Evolutionary conservation across 176 grass and related monocot species (phyloP).

Genomic region (Themeda triandra): DNA sequence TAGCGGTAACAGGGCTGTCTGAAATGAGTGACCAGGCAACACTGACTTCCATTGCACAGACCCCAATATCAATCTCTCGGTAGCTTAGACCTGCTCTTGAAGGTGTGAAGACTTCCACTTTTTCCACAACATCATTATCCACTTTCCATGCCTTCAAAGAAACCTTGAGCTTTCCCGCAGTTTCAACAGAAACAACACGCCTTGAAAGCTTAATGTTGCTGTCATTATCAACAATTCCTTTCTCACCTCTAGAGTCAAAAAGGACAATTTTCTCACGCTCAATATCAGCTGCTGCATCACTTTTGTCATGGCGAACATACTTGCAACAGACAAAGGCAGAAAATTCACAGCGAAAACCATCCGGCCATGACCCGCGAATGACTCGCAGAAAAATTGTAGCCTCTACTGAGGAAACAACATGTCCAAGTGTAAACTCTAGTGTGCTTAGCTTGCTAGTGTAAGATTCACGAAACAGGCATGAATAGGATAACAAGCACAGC

Average conservation of each 20-base stretch:
- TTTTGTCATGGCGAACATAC: not conserved
- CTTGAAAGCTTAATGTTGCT: not conserved
- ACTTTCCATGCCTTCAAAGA: not conserved
- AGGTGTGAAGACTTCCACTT: not conserved
- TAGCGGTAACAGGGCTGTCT: not conserved
- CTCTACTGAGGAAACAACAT: not conserved
- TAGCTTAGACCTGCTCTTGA: not conserved
- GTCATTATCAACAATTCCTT: not conserved
- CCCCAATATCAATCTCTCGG: not conserved
- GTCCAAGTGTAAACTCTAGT: not conserved
- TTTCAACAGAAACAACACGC: not conserved
- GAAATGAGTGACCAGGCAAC: not conserved
- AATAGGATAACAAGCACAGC: too few relatives aligned
- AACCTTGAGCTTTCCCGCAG: not conserved
- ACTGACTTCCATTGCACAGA: not conserved
- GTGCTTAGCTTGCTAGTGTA: slow-evolving; percentile 23
- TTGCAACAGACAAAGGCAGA: not conserved
- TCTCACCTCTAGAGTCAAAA: not conserved
- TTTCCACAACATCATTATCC: not conserved
- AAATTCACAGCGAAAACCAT: not conserved
- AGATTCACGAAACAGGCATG: too few relatives aligned
- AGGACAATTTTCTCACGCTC: not conserved
- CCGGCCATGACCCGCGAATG: not conserved
- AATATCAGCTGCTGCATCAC: not conserved
- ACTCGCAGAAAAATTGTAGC: not conserved